Evolutionary conservation across 495 filamentous ascomycete genomes (phyloP).

Genomic region (Aspergillus indologenus): DNA sequence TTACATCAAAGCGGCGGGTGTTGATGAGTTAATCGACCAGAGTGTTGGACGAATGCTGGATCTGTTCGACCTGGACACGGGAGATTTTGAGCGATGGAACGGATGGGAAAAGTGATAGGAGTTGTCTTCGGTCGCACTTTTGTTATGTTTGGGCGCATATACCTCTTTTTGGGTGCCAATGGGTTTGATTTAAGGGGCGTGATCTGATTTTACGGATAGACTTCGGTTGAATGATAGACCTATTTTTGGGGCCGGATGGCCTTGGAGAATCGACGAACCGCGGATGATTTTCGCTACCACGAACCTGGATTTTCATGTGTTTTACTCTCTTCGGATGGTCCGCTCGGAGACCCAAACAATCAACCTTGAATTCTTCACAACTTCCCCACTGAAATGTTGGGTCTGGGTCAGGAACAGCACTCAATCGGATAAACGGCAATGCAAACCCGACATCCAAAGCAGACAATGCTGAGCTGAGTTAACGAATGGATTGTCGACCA

Average conservation of each 20-base stretch:
- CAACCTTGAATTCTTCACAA: not conserved
- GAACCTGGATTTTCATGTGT: not conserved
- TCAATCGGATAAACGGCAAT: not conserved
- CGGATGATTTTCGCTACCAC: not conserved
- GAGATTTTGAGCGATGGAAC: slow-evolving; percentile 40
- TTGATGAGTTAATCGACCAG: slow-evolving; percentile 43
- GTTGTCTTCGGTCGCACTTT: not conserved
- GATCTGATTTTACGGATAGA: not conserved
- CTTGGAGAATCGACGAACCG: not conserved
- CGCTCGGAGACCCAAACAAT: not conserved
- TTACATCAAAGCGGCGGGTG: slow-evolving; percentile 32
- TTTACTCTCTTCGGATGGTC: not conserved
- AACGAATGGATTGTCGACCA: not conserved
- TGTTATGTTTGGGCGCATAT: not conserved
- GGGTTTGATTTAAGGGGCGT: not conserved
- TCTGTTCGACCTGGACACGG: slow-evolving; percentile 43
- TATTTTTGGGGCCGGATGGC: not conserved
- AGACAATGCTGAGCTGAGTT: not conserved
- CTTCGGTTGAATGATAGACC: not conserved
- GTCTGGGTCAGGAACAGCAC: not conserved
- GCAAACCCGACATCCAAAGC: not conserved
- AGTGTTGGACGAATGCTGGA: slow-evolving; percentile 46
- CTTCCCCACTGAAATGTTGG: not conserved
- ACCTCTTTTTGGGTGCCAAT: not conserved
- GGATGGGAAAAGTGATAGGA: slow-evolving; percentile 30